Conservation (phyloP, 208 protist species). For the Trypanosoma conorhini region DNA sequence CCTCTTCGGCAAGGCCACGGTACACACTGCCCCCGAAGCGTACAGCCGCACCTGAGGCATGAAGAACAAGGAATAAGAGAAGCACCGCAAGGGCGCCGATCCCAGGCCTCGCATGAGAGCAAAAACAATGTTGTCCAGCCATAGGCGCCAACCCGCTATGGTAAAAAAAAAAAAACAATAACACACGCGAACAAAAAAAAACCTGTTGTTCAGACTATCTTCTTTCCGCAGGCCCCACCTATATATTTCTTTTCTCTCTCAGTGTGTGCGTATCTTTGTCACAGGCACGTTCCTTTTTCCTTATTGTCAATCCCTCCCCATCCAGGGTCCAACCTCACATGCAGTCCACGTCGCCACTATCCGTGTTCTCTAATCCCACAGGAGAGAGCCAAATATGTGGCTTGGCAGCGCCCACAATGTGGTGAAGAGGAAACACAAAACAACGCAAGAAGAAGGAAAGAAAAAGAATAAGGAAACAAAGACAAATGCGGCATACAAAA, state of each 20-base stretch:
- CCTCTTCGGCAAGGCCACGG: slow-evolving; percentile 45
- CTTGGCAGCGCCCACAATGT: neutral
- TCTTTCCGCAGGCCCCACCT: neutral
- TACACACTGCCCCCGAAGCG: slow-evolving; percentile 72
- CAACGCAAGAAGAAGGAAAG: neutral
- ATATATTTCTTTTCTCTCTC: neutral
- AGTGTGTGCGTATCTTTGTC: neutral
- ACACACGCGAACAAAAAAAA: neutral
- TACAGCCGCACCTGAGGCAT: slow-evolving; percentile 34
- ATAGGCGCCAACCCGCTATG: neutral
- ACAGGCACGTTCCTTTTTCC: neutral
- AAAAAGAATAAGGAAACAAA: neutral
- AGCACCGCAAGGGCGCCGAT: neutral
- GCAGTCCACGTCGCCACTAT: neutral
- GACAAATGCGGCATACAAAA: neutral
- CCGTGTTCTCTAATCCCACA: neutral
- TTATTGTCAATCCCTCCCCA: neutral
- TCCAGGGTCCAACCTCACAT: neutral
- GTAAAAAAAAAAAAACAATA: neutral
- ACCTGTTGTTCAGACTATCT: neutral
- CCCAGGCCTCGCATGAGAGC: neutral
- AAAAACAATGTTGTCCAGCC: neutral
- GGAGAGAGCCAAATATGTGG: neutral
- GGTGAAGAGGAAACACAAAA: neutral
- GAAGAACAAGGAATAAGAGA: slow-evolving; percentile 2